phyloP scores from a whole-genome alignment of 1,139 yeast genomes.

The Hyphopichia buzzinii region DNA sequence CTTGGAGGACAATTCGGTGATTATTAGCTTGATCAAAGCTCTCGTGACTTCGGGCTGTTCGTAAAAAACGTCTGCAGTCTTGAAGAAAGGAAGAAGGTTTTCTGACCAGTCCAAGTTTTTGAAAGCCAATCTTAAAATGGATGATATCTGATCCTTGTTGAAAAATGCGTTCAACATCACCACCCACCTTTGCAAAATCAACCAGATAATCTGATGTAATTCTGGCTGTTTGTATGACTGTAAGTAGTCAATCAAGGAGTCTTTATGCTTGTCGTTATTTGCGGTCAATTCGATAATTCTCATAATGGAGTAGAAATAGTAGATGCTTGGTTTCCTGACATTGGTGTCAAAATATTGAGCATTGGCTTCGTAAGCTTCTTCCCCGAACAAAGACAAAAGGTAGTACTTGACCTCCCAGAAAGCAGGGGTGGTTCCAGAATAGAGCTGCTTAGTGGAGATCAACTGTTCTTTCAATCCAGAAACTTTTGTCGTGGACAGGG shows the following conservation, averaged over 20 bases:
- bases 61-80: slow-evolving; percentile 25
- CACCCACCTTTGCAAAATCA: slow-evolving; percentile 54
- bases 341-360: not conserved
- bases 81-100: slow-evolving; percentile 18
- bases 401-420: slow-evolving; percentile 50
- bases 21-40: slow-evolving; percentile 20
- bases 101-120: slow-evolving; percentile 8
- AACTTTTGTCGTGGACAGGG: slow-evolving; percentile 18
- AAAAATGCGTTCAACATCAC: slow-evolving; percentile 43
- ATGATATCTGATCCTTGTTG: slow-evolving; percentile 13
- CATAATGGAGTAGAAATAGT: slow-evolving; percentile 39
- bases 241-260: slow-evolving; percentile 26
- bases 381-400: slow-evolving; percentile 48
- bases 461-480: slow-evolving; percentile 16
- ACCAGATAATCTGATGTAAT: slow-evolving; percentile 13
- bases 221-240: slow-evolving; percentile 4
- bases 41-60: slow-evolving; percentile 42
- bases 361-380: slow-evolving; percentile 23
- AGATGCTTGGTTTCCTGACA: slow-evolving; percentile 8
- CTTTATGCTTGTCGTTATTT: slow-evolving; percentile 16
- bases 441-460: slow-evolving; percentile 9
- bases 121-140: slow-evolving; percentile 13
- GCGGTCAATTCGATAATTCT: slow-evolving; percentile 47
- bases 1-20: slow-evolving; percentile 7
- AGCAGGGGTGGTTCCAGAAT: slow-evolving; percentile 13